Conservation (phyloP, 495 filamentous ascomycete species). For the Haplographium delicatum region DNA sequence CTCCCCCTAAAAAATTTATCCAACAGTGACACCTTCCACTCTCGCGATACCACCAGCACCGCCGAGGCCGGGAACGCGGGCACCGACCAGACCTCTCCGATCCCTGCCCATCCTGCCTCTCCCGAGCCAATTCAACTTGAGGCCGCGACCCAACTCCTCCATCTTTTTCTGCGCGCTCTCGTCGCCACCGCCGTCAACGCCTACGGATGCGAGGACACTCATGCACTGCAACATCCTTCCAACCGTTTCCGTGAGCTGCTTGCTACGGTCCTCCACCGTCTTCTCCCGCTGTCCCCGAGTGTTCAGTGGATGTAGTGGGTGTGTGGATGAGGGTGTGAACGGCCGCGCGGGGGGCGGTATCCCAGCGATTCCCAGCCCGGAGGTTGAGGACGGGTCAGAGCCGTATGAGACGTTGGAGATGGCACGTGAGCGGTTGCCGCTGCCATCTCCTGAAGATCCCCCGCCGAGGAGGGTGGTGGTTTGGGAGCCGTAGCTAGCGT, state of each 20-base stretch:
- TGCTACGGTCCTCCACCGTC: constrained; percentile 59
- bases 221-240: constrained; percentile 96
- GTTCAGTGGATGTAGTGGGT: constrained; percentile 25
- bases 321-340: constrained; percentile 43
- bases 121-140: constrained; percentile 96
- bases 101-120: constrained; percentile 86
- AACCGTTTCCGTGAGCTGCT: constrained; percentile 87
- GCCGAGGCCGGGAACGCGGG: constrained; percentile 13
- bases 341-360: constrained; percentile 41
- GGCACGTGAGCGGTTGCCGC: constrained; percentile 57
- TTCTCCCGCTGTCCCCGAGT: constrained; percentile 23
- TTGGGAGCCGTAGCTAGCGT: constrained; percentile 70
- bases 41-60: neutral
- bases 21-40: neutral
- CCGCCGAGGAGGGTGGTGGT: constrained; percentile 63
- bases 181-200: constrained; percentile 27
- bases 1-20: no score
- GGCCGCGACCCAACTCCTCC: constrained; percentile 71
- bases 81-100: constrained; percentile 72
- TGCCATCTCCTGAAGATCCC: constrained; percentile 40
- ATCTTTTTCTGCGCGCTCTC: constrained; percentile 76
- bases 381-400: constrained; percentile 29
- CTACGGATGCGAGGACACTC: constrained; percentile 75
- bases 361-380: constrained; percentile 28
- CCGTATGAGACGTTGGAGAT: constrained; percentile 82